Base-by-base conservation (phyloP, 352 stramenopile species). In the Pythium chondricola region DNA sequence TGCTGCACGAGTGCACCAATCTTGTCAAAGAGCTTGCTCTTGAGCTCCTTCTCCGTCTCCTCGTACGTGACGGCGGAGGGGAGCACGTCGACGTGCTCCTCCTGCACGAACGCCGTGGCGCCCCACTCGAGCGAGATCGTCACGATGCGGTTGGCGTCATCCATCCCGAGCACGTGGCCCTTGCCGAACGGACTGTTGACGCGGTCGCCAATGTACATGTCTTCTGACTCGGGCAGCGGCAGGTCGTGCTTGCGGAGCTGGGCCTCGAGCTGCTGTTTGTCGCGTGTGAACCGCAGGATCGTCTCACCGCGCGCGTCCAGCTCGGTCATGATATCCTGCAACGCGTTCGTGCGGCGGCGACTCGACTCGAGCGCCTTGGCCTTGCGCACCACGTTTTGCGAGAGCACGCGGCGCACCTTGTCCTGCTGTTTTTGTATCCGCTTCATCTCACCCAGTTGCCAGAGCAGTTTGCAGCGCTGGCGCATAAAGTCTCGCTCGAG, bases 271-370 rank as follows among this genome's bases (percentile, higher is more conserved):
- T 74, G 63, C 40, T 71, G 62, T 56, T 85, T 88, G 52, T 88
- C 77, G 9, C 74, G 65, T n/a, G 63, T 81, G 21, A 86, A 58
- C 16, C 72, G 62, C 30, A 85, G 56, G 14, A 89, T 69, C 9
- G 20, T 50, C 25, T 57, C 75, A 2, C 80, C 80, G 18, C 77
- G 58, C 3, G 65, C 57, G 45, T 91, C 77, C 9, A 91, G 63
- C 60, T 91, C 80, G 13, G 56, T 87, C 74, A 91, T 85, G 44
- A 91, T 86, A 36, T 89, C 71, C 44, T 91, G 80, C 21, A 91
- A 57, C 10, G 77, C 74, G 42, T 67, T 87, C 20, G 74, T 88
- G 27, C 80, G 71, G 24, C 80, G 72, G 6, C 79, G 72, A 57
- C 71, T 86, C 13, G 77, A 85, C 46, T 79, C 75, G 41, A 91